Evolutionary conservation across 108 stramenopile species (phyloP).

Genomic region (Bacterosira constricta): DNA sequence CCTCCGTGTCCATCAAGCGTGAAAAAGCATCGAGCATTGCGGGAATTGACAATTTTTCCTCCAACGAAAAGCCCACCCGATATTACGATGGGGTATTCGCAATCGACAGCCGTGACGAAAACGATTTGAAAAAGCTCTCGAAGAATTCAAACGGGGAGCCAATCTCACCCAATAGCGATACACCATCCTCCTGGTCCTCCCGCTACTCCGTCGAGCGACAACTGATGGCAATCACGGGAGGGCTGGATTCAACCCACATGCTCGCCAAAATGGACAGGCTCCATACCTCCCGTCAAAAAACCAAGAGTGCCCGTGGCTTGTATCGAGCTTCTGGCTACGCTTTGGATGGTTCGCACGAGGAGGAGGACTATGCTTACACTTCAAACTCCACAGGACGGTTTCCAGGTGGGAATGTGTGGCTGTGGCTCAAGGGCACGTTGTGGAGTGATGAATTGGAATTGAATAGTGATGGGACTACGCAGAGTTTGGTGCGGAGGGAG

Average conservation of each 20-base stretch:
- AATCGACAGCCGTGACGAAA: conserved; percentile 33
- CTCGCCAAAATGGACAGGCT: conserved; percentile 49
- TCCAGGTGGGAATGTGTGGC: conserved; percentile 38
- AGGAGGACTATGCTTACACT: conserved; percentile 36
- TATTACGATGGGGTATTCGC: conserved; percentile 16
- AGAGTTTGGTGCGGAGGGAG: conserved; percentile 44
- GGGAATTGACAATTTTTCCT: conserved; percentile 31
- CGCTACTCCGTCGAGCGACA: conserved; percentile 66
- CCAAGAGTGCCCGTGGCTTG: conserved; percentile 46
- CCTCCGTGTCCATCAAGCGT: conserved; percentile 5
- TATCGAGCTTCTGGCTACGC: conserved; percentile 35
- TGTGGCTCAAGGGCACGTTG: conserved; percentile 39
- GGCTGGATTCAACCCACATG: conserved; percentile 34
- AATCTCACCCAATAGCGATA: conserved; percentile 6
- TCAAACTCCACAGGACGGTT: not conserved
- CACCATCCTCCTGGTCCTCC: conserved; percentile 56
- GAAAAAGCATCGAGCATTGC: conserved; percentile 17
- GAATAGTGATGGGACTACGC: conserved; percentile 57
- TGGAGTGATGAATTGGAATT: conserved; percentile 44
- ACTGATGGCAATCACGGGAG: conserved; percentile 53
- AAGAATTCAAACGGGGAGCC: not conserved
- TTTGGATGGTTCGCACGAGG: conserved; percentile 45
- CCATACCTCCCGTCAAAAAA: conserved; percentile 28
- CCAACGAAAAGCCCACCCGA: not conserved
- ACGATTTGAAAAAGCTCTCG: not conserved